phyloP scores from a whole-genome alignment of 2,329 filamentous ascomycete species.

The Cladorrhinum sp. region DNA sequence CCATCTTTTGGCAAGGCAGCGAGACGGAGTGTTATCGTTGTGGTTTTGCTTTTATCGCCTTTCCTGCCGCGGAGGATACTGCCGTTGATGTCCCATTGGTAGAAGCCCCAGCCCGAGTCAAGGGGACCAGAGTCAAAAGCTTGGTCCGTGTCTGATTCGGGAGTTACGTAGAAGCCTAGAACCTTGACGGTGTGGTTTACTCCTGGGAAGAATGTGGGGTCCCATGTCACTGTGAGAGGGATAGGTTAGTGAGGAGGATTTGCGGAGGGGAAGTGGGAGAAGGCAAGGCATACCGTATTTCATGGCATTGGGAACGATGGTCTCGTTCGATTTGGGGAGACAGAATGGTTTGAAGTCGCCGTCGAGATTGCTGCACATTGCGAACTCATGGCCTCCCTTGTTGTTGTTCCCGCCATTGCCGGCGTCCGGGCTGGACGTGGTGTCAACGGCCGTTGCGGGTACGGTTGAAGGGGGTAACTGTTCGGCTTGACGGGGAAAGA shows the following conservation, averaged over 20 bases:
- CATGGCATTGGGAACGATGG: constrained; percentile 43
- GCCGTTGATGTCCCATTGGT: constrained; percentile 42
- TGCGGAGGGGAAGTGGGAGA: background rate
- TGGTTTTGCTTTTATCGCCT: constrained; percentile 2
- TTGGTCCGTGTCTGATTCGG: constrained; percentile 21
- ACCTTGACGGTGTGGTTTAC: constrained; percentile 39
- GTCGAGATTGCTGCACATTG: constrained; percentile 47
- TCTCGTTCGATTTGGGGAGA: constrained; percentile 42
- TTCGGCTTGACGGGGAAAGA: background rate
- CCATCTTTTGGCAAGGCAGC: constrained; percentile 36
- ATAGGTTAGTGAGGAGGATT: constrained; percentile 3
- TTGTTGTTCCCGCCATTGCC: constrained; percentile 42
- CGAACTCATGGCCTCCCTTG: constrained; percentile 47
- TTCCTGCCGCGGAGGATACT: constrained; percentile 34
- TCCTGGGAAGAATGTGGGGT: constrained; percentile 48
- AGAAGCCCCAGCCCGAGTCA: constrained; percentile 46
- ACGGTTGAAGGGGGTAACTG: constrained; percentile 12
- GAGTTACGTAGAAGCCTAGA: constrained; percentile 37
- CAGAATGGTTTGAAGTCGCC: constrained; percentile 52
- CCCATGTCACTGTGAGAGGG: constrained; percentile 52
- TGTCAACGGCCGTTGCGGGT: constrained; percentile 27
- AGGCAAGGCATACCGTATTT: constrained; percentile 47
- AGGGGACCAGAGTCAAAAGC: constrained; percentile 37
- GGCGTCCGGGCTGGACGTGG: constrained; percentile 39
- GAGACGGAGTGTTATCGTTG: constrained; percentile 44